A percentile compares a stretch with the other conserved stretches of the same genome.
These are phyloP conservation scores for Chlorella sorokiniana DNA, from an alignment of 139 green algal genomes.

Conservation along the genomic window DNA sequence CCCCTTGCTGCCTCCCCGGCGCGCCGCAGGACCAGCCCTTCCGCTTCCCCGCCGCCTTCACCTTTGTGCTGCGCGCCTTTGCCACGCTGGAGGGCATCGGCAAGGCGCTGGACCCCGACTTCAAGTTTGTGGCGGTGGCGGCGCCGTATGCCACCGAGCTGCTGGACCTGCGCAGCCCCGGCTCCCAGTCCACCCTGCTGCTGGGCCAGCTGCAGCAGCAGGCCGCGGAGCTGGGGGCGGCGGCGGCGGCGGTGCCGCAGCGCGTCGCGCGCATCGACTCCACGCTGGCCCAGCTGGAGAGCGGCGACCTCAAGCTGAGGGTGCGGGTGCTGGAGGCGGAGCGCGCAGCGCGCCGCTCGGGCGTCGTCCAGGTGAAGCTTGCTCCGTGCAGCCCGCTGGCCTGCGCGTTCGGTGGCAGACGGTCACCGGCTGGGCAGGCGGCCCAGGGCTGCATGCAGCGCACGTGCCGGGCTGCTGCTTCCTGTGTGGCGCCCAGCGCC, in stretches of 20 bases:
- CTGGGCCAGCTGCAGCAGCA: slow-evolving; percentile 73
- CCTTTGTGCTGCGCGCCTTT: slow-evolving; percentile 88
- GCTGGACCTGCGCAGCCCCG: slow-evolving; percentile 49
- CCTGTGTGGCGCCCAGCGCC: too few relatives aligned
- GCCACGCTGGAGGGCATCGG: slow-evolving; percentile 82
- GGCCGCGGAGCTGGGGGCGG: slow-evolving; percentile 62
- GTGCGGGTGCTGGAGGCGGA: slow-evolving; percentile 80
- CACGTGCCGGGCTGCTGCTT: too few relatives aligned
- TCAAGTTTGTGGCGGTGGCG: slow-evolving; percentile 71
- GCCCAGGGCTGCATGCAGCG: too few relatives aligned
- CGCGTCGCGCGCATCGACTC: slow-evolving; percentile 69
- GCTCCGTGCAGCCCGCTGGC: too few relatives aligned
- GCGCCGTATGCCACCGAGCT: slow-evolving; percentile 77
- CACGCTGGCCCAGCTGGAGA: slow-evolving; percentile 60
- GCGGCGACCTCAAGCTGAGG: slow-evolving; percentile 74
- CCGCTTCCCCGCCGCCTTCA: slow-evolving; percentile 87
- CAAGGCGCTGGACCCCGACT: slow-evolving; percentile 75
- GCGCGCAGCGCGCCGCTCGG: slow-evolving; percentile 58
- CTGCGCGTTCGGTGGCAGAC: too few relatives aligned
- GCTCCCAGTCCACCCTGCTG: slow-evolving; percentile 52
- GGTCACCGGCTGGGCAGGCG: too few relatives aligned
- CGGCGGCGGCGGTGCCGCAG: slow-evolving; percentile 72
- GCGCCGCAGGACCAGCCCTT: slow-evolving; percentile 77
- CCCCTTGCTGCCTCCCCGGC: not conserved
- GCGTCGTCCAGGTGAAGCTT: slow-evolving; percentile 67